Evolutionary conservation across 2,329 filamentous ascomycete species (phyloP).

Genomic region (Cercospora canescens): DNA sequence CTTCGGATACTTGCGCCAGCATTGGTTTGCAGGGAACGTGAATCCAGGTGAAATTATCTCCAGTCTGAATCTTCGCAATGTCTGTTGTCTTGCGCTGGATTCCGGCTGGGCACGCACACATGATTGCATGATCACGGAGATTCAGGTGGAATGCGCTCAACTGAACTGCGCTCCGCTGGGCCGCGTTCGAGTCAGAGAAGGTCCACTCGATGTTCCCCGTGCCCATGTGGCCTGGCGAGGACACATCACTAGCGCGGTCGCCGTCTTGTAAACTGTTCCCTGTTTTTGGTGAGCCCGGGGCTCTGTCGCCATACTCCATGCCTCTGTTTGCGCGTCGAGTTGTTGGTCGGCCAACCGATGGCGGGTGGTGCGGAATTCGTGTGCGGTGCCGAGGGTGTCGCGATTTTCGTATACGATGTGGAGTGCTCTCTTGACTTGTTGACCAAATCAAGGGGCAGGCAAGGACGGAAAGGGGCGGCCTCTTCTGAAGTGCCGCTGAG

Average conservation of each 20-base stretch:
- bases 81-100: slow-evolving; percentile 11
- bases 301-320: slow-evolving; percentile 5
- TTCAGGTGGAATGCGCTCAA: neutral
- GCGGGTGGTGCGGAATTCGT: neutral
- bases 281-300: neutral
- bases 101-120: slow-evolving; percentile 18
- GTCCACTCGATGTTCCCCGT: neutral
- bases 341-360: neutral
- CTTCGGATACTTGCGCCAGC: slow-evolving; percentile 7
- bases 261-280: neutral
- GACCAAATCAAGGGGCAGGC: neutral
- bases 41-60: slow-evolving; percentile 11
- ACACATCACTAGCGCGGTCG: neutral
- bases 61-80: slow-evolving; percentile 1
- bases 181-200: neutral
- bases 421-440: neutral
- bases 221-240: neutral
- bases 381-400: neutral
- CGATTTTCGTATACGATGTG: neutral
- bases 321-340: neutral
- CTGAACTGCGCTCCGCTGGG: neutral
- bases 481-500: neutral
- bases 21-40: slow-evolving; percentile 21
- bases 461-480: neutral
- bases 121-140: slow-evolving; percentile 3